Conservation (phyloP, 805 yeast species). For the Cyberlindnera xylosilytica region DNA sequence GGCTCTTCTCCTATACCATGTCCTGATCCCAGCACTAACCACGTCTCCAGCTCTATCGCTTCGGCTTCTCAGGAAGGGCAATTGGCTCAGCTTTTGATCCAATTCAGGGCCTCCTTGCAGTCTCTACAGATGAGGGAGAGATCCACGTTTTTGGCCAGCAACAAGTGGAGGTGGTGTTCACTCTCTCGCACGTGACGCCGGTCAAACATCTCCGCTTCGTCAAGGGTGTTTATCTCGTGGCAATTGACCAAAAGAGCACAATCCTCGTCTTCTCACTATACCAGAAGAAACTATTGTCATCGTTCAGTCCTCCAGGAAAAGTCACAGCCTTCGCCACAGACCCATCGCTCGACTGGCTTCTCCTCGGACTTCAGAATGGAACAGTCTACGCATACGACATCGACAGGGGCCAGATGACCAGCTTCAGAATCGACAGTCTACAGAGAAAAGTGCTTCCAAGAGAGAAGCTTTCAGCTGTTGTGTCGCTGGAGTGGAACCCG, state of each 20-base stretch:
- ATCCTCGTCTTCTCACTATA: slow-evolving; percentile 70
- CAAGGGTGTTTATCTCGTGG: slow-evolving; percentile 78
- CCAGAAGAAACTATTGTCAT: slow-evolving; percentile 55
- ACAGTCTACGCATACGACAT: slow-evolving; percentile 69
- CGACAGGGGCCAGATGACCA: slow-evolving; percentile 68
- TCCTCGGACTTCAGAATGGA: slow-evolving; percentile 80
- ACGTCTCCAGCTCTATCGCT: slow-evolving; percentile 28
- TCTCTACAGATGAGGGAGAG: slow-evolving; percentile 67
- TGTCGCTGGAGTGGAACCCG: slow-evolving; percentile 77
- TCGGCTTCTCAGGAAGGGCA: slow-evolving; percentile 65
- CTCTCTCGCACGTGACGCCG: slow-evolving; percentile 45
- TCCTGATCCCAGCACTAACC: neutral
- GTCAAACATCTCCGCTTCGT: slow-evolving; percentile 62
- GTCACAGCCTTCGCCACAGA: slow-evolving; percentile 74
- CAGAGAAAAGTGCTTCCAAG: slow-evolving; percentile 60
- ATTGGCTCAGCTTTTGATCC: slow-evolving; percentile 79
- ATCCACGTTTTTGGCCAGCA: slow-evolving; percentile 83
- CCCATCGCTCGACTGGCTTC: slow-evolving; percentile 85
- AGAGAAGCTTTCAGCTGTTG: slow-evolving; percentile 60
- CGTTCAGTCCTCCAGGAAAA: slow-evolving; percentile 59
- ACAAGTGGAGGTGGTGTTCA: slow-evolving; percentile 68
- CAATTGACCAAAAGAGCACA: slow-evolving; percentile 57
- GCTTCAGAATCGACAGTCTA: slow-evolving; percentile 63
- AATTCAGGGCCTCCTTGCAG: slow-evolving; percentile 79
- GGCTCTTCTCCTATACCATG: neutral